These are phyloP conservation scores for Neurospora sp. DNA, from an alignment of 495 filamentous ascomycete species.

Conservation along the genomic window DNA sequence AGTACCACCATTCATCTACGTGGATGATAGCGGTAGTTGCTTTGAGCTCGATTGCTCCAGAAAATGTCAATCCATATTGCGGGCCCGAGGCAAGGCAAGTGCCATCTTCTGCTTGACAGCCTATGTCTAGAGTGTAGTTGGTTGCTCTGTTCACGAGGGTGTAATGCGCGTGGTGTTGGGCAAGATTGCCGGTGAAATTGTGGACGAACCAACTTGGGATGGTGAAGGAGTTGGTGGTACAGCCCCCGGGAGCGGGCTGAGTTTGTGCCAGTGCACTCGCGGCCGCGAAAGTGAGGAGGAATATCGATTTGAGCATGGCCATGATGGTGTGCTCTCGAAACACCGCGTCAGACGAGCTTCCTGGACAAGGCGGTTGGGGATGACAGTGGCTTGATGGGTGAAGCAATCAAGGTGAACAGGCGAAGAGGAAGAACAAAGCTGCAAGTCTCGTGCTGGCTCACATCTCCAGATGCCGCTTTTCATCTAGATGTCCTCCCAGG, in stretches of 20 bases:
- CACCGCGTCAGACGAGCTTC: neutral
- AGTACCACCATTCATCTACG: conserved; percentile 13
- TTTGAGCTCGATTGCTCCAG: neutral
- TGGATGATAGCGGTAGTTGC: neutral
- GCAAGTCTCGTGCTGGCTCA: neutral
- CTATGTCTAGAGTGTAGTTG: conserved; percentile 9
- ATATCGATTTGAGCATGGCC: neutral
- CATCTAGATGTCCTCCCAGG: neutral
- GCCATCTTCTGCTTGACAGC: conserved; percentile 1
- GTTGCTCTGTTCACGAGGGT: conserved; percentile 20
- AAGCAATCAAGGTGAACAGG: neutral
- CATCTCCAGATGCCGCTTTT: neutral
- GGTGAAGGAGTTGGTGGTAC: conserved; percentile 15
- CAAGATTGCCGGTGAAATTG: conserved; percentile 1
- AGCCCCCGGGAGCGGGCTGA: neutral
- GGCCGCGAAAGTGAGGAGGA: neutral
- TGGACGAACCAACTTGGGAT: conserved; percentile 16
- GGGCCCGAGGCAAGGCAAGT: conserved; percentile 3
- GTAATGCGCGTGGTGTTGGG: conserved; percentile 5
- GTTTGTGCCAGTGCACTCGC: neutral
- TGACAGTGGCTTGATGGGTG: neutral
- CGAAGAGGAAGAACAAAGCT: neutral
- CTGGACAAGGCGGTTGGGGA: neutral
- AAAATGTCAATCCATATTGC: neutral
- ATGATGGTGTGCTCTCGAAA: neutral